Percentiles rank a stretch among this genome's conserved stretches.
Conservation (phyloP, 139 green algal species). For the Protoeuglena noctilucae region DNA sequence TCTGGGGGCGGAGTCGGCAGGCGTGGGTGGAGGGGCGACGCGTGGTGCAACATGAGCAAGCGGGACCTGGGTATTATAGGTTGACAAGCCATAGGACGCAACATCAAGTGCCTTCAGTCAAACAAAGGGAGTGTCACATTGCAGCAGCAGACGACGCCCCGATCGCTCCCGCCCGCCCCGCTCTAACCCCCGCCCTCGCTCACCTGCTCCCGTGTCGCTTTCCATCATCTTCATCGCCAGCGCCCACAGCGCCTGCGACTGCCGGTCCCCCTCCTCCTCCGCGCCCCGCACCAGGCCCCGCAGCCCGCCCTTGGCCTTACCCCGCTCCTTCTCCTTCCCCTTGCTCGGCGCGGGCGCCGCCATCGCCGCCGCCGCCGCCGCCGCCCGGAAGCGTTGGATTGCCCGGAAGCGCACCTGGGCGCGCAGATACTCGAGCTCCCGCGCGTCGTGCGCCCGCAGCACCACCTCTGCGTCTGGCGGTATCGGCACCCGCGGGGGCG, state of each 20-base stretch:
- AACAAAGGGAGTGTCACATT: too few relatives aligned
- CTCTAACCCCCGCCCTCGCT: too few relatives aligned
- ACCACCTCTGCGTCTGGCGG: not conserved
- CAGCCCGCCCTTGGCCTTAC: constrained; percentile 10
- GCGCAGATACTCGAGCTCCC: constrained; percentile 36
- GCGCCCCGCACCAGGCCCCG: constrained; percentile 6
- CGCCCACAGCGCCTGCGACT: constrained; percentile 8
- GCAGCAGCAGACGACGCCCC: constrained; percentile 14
- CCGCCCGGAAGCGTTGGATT: constrained; percentile 19
- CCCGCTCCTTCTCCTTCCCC: constrained; percentile 11
- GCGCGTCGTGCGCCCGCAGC: not conserved
- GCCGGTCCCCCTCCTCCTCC: constrained; percentile 6
- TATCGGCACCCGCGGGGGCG: not conserved
- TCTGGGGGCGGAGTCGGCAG: too few relatives aligned
- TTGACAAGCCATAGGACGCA: too few relatives aligned
- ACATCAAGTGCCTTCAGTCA: too few relatives aligned
- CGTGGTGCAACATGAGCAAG: too few relatives aligned
- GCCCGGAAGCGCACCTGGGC: constrained; percentile 23
- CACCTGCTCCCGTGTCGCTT: too few relatives aligned
- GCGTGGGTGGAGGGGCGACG: too few relatives aligned
- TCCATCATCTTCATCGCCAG: constrained; percentile 17
- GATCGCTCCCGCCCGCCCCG: too few relatives aligned
- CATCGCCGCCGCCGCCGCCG: constrained; percentile 10
- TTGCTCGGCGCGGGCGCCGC: constrained; percentile 8
- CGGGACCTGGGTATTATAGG: too few relatives aligned